Evolutionary conservation across 495 filamentous ascomycete genomes (phyloP), one percentile per base, ranked within the genome.

Genomic region (Neurospora sp.): DNA sequence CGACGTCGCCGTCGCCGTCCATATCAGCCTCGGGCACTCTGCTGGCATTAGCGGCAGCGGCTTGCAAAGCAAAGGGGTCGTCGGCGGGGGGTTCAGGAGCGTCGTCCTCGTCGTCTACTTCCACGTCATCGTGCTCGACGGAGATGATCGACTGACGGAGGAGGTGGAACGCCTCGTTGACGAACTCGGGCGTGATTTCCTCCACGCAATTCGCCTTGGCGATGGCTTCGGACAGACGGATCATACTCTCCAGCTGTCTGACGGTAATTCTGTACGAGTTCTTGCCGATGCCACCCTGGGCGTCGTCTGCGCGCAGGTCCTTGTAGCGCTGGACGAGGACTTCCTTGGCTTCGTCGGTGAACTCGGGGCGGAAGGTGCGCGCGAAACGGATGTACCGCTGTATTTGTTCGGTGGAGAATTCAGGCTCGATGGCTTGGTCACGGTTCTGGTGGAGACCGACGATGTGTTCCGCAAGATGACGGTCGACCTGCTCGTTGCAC

Each of bases 301-400:
- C 92, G 77, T 99, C 96, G 80, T 98, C 94, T 27, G 93, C 88
- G 61, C 96, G 89, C 31, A 99, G 90, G 79, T 98, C 95, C 82
- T 98, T 98, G 85, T 99, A 99, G 80, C 93, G 93, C 79, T 93
- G 86, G 8, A 99, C 95, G 3, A 99, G 88, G 3, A 93, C 84
- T 27, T 87, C 82, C 81, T 94, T 96, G 35, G 96, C 94, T 80
- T 96, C 94, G 12, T 91, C 88, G 0, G 90, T 92, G 83, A 99
- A 98, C 72, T 96, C 92, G 18, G 96, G 96, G 69, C 92, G 91
- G 89, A 98, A 98, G 1, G 96, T 98, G 3, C 92, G 86, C 1
- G 96, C 96, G 78, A 98, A 98, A 9, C 95, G 93, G 79, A 99
- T 98, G 80, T 98, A 99, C 61, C 96, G 90, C 82, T 98, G 96